A percentile compares a stretch with the other conserved stretches of the same genome.
phyloP scores from a whole-genome alignment of 2,329 filamentous ascomycete species.

The Cordyceps tenuipes region DNA sequence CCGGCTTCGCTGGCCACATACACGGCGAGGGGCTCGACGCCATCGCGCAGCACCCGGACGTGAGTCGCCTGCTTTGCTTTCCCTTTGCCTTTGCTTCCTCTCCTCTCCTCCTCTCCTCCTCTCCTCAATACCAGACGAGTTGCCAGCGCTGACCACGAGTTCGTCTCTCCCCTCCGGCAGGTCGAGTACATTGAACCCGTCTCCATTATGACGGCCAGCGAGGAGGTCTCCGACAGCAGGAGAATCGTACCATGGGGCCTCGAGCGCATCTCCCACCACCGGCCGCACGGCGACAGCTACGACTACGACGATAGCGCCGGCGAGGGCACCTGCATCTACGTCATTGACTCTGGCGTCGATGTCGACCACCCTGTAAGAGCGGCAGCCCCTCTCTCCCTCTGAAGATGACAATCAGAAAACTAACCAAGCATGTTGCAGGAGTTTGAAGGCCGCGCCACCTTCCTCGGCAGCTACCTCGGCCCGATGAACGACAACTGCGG shows the following conservation, averaged over 20 bases:
- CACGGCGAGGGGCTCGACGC: constrained; percentile 12
- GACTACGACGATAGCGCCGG: constrained; percentile 26
- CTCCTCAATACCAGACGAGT: too few species aligned
- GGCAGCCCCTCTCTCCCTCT: too few species aligned
- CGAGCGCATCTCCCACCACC: constrained; percentile 24
- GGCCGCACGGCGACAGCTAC: constrained; percentile 18
- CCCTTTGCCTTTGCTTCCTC: background rate
- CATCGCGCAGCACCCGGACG: constrained; percentile 14
- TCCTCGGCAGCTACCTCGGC: constrained; percentile 36
- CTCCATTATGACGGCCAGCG: constrained; percentile 18
- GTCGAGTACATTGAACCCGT: constrained; percentile 30
- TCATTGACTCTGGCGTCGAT: constrained; percentile 33
- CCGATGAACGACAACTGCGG: constrained; percentile 46
- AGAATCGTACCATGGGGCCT: constrained; percentile 26
- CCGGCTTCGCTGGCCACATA: constrained; percentile 16
- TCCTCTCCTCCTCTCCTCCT: background rate
- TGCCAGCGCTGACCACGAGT: background rate
- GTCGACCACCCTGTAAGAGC: constrained; percentile 24
- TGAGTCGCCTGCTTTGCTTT: background rate
- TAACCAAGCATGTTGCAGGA: constrained; percentile 19
- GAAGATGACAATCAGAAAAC: too few species aligned
- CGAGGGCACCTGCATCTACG: constrained; percentile 28
- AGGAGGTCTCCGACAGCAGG: constrained; percentile 21
- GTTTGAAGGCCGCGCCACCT: constrained; percentile 39
- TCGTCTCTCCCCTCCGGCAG: background rate